Percentiles rank a stretch among this genome's conserved stretches.
These are phyloP conservation scores for Thelonectria discophora DNA, from an alignment of 2,329 filamentous ascomycete species.

Conservation along the genomic window DNA sequence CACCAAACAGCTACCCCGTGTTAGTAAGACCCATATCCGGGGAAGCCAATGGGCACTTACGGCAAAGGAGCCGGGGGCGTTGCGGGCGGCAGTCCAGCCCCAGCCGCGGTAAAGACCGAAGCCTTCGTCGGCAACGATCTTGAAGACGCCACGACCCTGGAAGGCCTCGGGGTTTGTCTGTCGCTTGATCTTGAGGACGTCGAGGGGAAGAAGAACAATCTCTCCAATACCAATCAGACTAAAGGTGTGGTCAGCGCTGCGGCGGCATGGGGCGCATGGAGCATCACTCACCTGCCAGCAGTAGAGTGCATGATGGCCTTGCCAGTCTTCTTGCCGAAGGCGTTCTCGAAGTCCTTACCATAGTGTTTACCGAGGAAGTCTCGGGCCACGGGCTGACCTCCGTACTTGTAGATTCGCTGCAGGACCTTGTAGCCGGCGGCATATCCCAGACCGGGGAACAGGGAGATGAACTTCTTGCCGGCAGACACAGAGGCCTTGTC, in stretches of 20 bases:
- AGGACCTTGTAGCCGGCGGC: conserved; percentile 97
- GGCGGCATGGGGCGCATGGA: not conserved
- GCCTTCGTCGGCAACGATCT: conserved; percentile 91
- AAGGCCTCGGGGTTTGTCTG: conserved; percentile 99
- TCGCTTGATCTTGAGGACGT: conserved; percentile 99
- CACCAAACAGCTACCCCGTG: conserved; percentile 83
- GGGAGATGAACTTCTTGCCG: conserved; percentile 85
- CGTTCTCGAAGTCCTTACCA: conserved; percentile 81
- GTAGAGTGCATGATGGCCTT: conserved; percentile 99
- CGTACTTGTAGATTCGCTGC: conserved; percentile 98
- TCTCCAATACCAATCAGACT: conserved; percentile 97
- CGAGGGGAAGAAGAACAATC: conserved; percentile 92
- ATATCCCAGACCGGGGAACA: conserved; percentile 97
- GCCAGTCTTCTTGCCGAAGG: conserved; percentile 95
- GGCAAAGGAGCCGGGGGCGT: conserved; percentile 95
- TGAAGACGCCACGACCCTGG: conserved; percentile 88
- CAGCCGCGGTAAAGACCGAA: conserved; percentile 96
- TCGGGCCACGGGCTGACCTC: conserved; percentile 92
- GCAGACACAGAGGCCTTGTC: conserved; percentile 79
- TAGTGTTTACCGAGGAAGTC: conserved; percentile 87
- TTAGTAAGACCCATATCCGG: conserved; percentile 27
- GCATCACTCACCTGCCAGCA: conserved; percentile 75
- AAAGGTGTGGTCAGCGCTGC: conserved; percentile 30
- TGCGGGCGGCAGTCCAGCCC: conserved; percentile 97
- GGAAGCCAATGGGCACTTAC: conserved; percentile 61